These are phyloP conservation scores for Stemphylium beticola DNA, from an alignment of 2,329 filamentous ascomycete species.

Conservation along the genomic window DNA sequence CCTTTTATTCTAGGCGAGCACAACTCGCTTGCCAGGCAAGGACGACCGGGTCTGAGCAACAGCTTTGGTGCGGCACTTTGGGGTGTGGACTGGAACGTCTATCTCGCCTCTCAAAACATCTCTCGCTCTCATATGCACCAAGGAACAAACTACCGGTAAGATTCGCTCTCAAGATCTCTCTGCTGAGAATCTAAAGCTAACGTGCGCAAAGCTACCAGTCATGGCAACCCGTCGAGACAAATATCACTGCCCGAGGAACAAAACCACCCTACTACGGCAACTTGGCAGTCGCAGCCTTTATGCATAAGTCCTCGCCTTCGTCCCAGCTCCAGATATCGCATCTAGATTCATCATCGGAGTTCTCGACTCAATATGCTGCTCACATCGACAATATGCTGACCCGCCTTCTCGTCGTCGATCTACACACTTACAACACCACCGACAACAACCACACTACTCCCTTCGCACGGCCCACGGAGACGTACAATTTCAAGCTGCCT, in stretches of 20 bases:
- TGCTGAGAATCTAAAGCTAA: background rate
- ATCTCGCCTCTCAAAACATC: conserved; percentile 62
- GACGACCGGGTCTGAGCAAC: conserved; percentile 67
- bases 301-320: conserved; percentile 26
- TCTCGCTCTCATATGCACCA: conserved; percentile 68
- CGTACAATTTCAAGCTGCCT: conserved; percentile 50
- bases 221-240: conserved; percentile 65
- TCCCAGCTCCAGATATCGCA: background rate
- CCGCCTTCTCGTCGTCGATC: conserved; percentile 62
- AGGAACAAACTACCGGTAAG: conserved; percentile 68
- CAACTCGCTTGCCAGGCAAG: conserved; percentile 68
- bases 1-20: conserved; percentile 66
- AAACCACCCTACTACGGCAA: conserved; percentile 70
- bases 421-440: conserved; percentile 55
- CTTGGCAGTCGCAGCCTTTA: conserved; percentile 62
- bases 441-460: conserved; percentile 19
- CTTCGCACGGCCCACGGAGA: conserved; percentile 38
- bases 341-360: background rate
- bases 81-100: conserved; percentile 67
- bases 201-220: conserved; percentile 27
- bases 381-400: conserved; percentile 58
- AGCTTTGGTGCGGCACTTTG: conserved; percentile 71
- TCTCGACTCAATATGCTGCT: conserved; percentile 51
- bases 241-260: conserved; percentile 59
- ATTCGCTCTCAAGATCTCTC: conserved; percentile 4